Conservation (phyloP, 768 basidiomycete species). For the Psilocybe azurescens region DNA sequence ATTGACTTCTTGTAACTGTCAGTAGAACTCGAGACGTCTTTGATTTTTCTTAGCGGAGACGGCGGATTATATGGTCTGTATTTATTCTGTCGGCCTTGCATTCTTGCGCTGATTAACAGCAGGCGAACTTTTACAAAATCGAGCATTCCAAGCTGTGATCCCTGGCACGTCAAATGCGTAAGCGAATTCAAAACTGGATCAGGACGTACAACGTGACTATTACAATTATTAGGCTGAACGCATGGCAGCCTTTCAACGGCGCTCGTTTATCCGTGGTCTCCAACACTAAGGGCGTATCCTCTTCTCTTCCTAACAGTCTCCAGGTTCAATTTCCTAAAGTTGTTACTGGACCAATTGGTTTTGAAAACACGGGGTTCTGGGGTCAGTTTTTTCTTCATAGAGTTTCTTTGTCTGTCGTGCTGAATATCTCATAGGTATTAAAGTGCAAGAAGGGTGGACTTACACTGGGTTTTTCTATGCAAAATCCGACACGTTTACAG, state of each 20-base stretch:
- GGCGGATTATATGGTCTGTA: constrained; percentile 43
- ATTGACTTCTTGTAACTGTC: neutral
- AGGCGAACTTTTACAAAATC: constrained; percentile 54
- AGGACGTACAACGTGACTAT: neutral
- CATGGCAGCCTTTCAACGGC: constrained; percentile 50
- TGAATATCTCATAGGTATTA: constrained; percentile 45
- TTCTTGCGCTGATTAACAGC: neutral
- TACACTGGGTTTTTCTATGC: constrained; percentile 61
- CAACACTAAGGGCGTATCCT: constrained; percentile 51
- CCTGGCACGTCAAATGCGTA: constrained; percentile 48
- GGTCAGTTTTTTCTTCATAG: constrained; percentile 32
- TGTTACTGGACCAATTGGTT: constrained; percentile 41
- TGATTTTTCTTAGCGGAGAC: constrained; percentile 34
- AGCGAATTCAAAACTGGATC: neutral
- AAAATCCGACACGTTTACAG: constrained; percentile 37
- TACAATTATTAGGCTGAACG: constrained; percentile 31
- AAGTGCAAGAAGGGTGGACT: constrained; percentile 56
- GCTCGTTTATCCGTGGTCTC: constrained; percentile 41
- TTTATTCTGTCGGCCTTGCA: neutral
- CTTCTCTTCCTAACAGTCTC: constrained; percentile 61
- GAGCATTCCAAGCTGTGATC: constrained; percentile 63
- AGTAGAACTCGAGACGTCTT: neutral
- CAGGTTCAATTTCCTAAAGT: constrained; percentile 49
- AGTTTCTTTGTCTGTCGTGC: neutral
- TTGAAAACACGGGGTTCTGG: constrained; percentile 53